Evolutionary conservation across 345 rosid genomes (phyloP), one percentile per base, ranked within the genome.

Genomic region (Eucalyptus tenuipes): DNA sequence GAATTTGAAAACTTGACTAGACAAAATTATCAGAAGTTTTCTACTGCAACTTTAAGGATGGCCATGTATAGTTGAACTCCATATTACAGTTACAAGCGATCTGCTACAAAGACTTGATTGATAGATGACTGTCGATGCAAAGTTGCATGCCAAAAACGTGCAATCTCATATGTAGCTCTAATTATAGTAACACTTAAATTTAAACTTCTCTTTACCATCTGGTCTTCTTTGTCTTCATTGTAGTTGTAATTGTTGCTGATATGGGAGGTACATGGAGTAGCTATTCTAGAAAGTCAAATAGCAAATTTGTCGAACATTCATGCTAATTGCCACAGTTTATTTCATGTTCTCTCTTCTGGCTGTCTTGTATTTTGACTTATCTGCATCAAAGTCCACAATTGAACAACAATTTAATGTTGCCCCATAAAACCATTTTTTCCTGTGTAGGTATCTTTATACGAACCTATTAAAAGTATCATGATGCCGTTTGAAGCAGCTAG

Each of bases 381-480:
- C 18, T 66, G 59, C 53, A 49, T 42, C 81, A 71, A 3, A 3
- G 27, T 75, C 45, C 82, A 75, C 1, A 37, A 75, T 37, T 75
- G 84, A 75, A 75, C 29, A 75, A 75, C 44, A 75, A 75, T 40
- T 75, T 2, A 44, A 75, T 20, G 45, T 37, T 75, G 44, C 61
- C 22, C 53, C 33, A 71, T 66, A 59, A 90, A 86, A 33, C 29
- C 80, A 79, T 29, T 59, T 59, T 66, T 86, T 75, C 85, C 86
- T 52, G 40, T 90, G 15, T 91, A 96, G 97, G 92, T 94, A 57
- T 93, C 93, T 52, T 93, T 91, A 6, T 89, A 88, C 48, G 94
- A 94, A 88, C 96, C 95, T 49, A 93, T 96, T 90, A 96, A 94
- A 88, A 93, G 88, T 52, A 91, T 94, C 85, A 95, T 96, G 98